Conservation (phyloP, 2,329 filamentous ascomycete genomes). For the Cladosporium cucumerinum region DNA sequence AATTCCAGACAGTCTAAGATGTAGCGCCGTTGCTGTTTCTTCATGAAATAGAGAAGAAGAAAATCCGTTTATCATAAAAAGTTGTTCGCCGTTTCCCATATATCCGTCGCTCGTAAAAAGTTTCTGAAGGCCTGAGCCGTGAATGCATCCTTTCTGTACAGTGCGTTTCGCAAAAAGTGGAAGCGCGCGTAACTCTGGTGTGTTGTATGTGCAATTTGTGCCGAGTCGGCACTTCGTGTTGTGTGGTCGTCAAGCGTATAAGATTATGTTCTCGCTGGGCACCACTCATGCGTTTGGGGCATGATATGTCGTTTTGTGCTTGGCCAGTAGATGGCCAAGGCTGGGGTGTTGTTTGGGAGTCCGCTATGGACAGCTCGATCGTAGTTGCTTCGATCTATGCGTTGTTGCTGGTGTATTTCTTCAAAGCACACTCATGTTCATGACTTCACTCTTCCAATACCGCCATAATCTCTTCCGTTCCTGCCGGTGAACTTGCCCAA, state of each 20-base stretch:
- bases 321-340: not conserved
- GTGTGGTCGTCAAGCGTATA: not conserved
- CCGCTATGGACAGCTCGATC: not conserved
- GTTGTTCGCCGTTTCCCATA: not conserved
- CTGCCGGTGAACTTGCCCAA: slow-evolving; percentile 57
- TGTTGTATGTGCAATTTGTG: slow-evolving; percentile 1
- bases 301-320: not conserved
- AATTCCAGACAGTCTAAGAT: not conserved
- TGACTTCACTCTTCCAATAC: slow-evolving; percentile 52
- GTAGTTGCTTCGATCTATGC: not conserved
- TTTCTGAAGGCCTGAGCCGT: not conserved
- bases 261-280: not conserved
- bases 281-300: not conserved
- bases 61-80: not conserved
- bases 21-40: not conserved
- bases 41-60: not conserved
- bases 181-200: not conserved
- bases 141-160: not conserved
- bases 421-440: not conserved
- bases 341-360: not conserved
- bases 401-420: not conserved
- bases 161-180: not conserved
- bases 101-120: not conserved
- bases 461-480: slow-evolving; percentile 58
- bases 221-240: not conserved